These are phyloP conservation scores for Ampelocalamus luodianensis DNA, from an alignment of 176 grass and related monocot species.

Conservation along the genomic window DNA sequence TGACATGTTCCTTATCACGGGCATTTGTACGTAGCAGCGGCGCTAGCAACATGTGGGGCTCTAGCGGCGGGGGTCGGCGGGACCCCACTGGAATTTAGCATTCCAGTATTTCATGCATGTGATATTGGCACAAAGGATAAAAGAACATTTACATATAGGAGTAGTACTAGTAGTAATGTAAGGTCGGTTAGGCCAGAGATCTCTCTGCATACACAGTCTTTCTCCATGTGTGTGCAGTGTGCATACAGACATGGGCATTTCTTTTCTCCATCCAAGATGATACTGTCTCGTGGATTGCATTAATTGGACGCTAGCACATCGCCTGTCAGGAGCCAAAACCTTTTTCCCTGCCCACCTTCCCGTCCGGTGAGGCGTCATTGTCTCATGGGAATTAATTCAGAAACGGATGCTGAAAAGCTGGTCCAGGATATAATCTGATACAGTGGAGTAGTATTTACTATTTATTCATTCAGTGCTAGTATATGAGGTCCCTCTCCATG, in stretches of 20 bases:
- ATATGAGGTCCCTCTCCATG: neutral
- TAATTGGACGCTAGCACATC: conserved; percentile 45
- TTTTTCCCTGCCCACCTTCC: neutral
- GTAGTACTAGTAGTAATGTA: neutral
- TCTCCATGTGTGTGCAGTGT: conserved; percentile 21
- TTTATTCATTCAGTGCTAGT: too few relatives aligned
- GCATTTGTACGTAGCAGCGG: conserved; percentile 15
- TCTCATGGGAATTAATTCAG: conserved; percentile 42
- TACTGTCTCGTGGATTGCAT: conserved; percentile 18
- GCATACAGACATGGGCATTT: neutral
- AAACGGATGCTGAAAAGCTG: conserved; percentile 32
- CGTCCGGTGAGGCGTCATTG: conserved; percentile 56
- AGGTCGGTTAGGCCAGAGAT: neutral
- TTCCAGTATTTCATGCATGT: neutral
- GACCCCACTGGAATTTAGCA: neutral
- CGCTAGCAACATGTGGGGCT: conserved; percentile 16
- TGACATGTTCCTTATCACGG: conserved; percentile 28
- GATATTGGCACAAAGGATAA: neutral
- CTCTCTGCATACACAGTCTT: neutral
- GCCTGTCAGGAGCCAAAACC: conserved; percentile 5
- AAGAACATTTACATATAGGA: neutral
- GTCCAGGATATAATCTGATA: neutral
- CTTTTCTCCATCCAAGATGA: neutral
- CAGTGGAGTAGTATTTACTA: too few relatives aligned
- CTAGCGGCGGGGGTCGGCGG: too few relatives aligned